Conservation (phyloP, 345 rosid genomes). For the Melastoma malabathricum region DNA sequence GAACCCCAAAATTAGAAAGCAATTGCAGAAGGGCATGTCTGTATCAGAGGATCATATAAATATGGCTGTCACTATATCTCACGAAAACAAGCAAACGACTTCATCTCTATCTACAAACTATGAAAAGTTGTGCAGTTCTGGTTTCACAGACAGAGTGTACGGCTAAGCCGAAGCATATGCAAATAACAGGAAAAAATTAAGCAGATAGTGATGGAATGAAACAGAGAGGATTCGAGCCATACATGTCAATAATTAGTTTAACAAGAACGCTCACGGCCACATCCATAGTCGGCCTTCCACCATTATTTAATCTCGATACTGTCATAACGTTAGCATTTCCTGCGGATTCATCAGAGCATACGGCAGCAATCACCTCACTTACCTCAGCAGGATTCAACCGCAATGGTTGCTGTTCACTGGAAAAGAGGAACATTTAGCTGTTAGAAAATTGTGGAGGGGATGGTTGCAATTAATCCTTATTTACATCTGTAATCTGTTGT, state of each 20-base stretch:
- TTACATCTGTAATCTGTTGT: no score
- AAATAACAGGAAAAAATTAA: no score
- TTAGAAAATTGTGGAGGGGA: conserved; percentile 1
- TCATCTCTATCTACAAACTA: no score
- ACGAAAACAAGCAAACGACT: no score
- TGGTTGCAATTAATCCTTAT: background rate
- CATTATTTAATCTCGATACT: conserved; percentile 59
- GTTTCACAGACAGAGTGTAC: no score
- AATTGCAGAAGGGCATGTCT: no score
- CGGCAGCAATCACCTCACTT: conserved; percentile 91
- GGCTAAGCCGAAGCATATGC: no score
- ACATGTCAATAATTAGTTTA: conserved; percentile 96
- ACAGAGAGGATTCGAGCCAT: conserved; percentile 11
- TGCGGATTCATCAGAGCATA: conserved; percentile 70
- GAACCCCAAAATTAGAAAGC: no score
- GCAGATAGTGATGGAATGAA: no score
- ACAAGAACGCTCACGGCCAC: conserved; percentile 97
- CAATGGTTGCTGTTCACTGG: conserved; percentile 97
- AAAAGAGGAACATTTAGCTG: conserved; percentile 10
- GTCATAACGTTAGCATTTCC: conserved; percentile 48
- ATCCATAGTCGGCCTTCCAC: conserved; percentile 86
- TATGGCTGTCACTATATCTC: no score
- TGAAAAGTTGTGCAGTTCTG: no score
- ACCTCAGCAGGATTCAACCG: conserved; percentile 77
- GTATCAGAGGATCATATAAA: no score